Percentiles rank a stretch among this genome's conserved stretches.
These are phyloP conservation scores for Gomphus bonarii DNA, from an alignment of 1,284 basidiomycete genomes.

Conservation along the genomic window DNA sequence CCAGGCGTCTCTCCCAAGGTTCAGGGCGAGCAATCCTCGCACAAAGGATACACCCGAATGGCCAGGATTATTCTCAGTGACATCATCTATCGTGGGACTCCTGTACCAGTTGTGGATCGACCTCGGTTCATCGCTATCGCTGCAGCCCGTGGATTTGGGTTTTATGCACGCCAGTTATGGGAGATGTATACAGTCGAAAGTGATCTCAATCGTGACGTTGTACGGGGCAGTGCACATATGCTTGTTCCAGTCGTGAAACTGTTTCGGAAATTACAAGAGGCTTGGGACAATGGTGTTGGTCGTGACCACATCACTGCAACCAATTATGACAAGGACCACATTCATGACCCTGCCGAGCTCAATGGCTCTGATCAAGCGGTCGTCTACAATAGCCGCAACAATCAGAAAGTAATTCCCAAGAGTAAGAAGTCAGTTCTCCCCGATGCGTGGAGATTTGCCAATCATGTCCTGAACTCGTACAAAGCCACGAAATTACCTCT, in stretches of 20 bases:
- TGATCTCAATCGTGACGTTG: not conserved
- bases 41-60: constrained; percentile 4
- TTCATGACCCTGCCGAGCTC: not conserved
- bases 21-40: not conserved
- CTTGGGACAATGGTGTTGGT: not conserved
- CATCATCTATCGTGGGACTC: not conserved
- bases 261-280: constrained; percentile 3
- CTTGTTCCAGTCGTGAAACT: constrained; percentile 9
- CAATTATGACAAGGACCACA: not conserved
- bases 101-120: constrained; percentile 25
- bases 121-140: constrained; percentile 35
- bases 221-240: constrained; percentile 8
- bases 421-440: constrained; percentile 2
- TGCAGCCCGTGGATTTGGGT: constrained; percentile 22
- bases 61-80: not conserved
- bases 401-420: not conserved
- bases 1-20: not conserved
- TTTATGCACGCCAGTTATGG: constrained; percentile 6
- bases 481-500: constrained; percentile 34
- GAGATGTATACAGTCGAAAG: constrained; percentile 2
- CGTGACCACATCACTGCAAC: not conserved
- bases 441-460: constrained; percentile 26
- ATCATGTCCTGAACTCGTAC: constrained; percentile 37
- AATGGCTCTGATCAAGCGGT: not conserved
- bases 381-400: not conserved